Evolutionary conservation across 495 filamentous ascomycete species (phyloP), one percentile per base, ranked within the genome.

Genomic region (Aspergillus hancockii): DNA sequence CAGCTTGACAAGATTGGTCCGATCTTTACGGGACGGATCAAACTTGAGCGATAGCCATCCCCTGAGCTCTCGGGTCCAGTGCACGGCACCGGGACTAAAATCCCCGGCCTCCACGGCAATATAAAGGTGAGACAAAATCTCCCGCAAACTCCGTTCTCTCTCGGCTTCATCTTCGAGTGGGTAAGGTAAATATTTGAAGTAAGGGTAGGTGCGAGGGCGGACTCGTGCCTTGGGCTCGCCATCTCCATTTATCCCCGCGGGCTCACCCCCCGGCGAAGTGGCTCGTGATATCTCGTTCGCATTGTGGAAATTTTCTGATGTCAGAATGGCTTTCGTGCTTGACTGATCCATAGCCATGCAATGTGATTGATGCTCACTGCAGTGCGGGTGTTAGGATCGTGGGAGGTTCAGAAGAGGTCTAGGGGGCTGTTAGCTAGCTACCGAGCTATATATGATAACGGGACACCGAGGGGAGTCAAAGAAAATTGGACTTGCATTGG

Each of bases 41-140:
- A 97, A 99, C 76, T 99, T 99, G 68, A 98, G 83, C 9, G 88
- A 88, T 23, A 99, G 80, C 95, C 94, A 99, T 75, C 89, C 92
- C 68, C 91, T 84, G 21, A 99, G 86, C 80, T 98, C 93, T 64
- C 94, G 85, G 54, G 94, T 97, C 95, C 95, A 99, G 74, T 98
- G 93, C 21, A 96, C 81, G 13, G 94, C 94, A 16, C 94, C 95
- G 0, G 94, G 90, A 52, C 88, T 84, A 73, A 98, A 98, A 71
- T 99, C 95, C 34, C 96, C 92, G 16, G 94, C 88, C 70, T 91
- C 87, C 59, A 98, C 83, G 28, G 92, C 82, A 67, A 96, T 88
- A 68, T 96, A 98, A 25, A 99, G 87, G 63, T 96, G 89, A 66
- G 90, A 91, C 66, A 98, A 75, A 58, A 96, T 96, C 73, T 93